Conservation (phyloP, 176 grass and related monocot species). For the Lolium multiflorum region DNA sequence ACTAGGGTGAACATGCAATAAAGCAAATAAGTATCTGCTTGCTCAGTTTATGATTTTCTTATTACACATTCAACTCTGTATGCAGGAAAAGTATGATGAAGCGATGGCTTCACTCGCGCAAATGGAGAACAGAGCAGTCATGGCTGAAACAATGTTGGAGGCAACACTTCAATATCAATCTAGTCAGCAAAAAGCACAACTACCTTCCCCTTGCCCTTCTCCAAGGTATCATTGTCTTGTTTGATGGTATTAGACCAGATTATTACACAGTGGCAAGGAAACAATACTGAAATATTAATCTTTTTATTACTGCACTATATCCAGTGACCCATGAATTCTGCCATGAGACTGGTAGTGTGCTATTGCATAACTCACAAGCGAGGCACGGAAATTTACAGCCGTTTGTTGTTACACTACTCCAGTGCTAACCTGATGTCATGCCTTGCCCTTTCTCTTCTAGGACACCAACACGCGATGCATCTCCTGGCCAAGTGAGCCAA, state of each 20-base stretch:
- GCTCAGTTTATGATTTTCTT: slow-evolving; percentile 24
- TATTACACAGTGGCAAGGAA: not conserved
- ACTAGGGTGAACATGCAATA: slow-evolving; percentile 24
- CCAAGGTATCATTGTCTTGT: slow-evolving; percentile 67
- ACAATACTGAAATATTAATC: not conserved
- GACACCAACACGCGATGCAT: slow-evolving; percentile 64
- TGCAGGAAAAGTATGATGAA: slow-evolving; percentile 90
- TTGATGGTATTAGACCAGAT: slow-evolving; percentile 32
- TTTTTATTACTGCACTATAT: slow-evolving; percentile 24
- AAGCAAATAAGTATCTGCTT: slow-evolving; percentile 33
- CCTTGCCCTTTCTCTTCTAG: slow-evolving; percentile 40
- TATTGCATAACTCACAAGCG: not conserved
- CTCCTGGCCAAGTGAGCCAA: slow-evolving; percentile 59
- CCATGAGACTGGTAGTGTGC: slow-evolving; percentile 8
- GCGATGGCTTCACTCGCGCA: slow-evolving; percentile 64
- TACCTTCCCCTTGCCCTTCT: slow-evolving; percentile 72
- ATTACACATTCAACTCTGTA: slow-evolving; percentile 42
- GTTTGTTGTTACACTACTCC: slow-evolving; percentile 18
- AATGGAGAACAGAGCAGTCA: slow-evolving; percentile 96
- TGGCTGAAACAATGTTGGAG: slow-evolving; percentile 99
- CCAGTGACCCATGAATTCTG: slow-evolving; percentile 26
- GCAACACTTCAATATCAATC: slow-evolving; percentile 98
- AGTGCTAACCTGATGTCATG: slow-evolving; percentile 21
- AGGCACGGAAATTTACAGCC: slow-evolving; percentile 8
- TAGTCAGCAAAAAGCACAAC: slow-evolving; percentile 90